A percentile compares a stretch with the other conserved stretches of the same genome.
phyloP scores from a whole-genome alignment of 2,329 filamentous ascomycete genomes.

The Neurospora crassa region DNA sequence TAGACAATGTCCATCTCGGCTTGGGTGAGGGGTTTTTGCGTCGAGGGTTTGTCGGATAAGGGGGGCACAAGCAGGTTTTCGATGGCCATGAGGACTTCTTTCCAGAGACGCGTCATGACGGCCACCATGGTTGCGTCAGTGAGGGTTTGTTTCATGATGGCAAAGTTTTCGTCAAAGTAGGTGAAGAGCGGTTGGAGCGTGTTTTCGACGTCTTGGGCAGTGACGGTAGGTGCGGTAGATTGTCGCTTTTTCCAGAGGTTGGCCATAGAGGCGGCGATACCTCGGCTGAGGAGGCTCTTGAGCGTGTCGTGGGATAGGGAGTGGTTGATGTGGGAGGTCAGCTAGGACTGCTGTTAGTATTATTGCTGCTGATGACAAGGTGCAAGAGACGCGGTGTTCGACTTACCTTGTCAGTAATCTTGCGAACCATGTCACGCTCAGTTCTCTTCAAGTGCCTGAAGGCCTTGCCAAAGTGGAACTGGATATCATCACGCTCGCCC shows the following conservation, averaged over 20 bases:
- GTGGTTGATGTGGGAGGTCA: slow-evolving; percentile 85
- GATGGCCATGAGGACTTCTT: slow-evolving; percentile 88
- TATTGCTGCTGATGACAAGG: not conserved
- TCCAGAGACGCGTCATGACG: slow-evolving; percentile 97
- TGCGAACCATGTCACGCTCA: slow-evolving; percentile 95
- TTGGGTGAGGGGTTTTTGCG: slow-evolving; percentile 71
- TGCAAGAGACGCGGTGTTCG: slow-evolving; percentile 6
- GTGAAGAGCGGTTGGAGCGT: slow-evolving; percentile 77
- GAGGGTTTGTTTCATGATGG: slow-evolving; percentile 95
- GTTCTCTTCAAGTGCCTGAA: slow-evolving; percentile 92
- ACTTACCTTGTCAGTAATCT: slow-evolving; percentile 89
- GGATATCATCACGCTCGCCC: slow-evolving; percentile 93
- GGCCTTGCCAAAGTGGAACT: slow-evolving; percentile 96
- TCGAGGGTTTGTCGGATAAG: slow-evolving; percentile 85
- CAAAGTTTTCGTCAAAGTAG: slow-evolving; percentile 98
- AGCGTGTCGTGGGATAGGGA: slow-evolving; percentile 79
- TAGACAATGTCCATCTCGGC: slow-evolving; percentile 93
- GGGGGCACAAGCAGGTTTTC: slow-evolving; percentile 87
- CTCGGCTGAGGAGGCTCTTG: slow-evolving; percentile 59
- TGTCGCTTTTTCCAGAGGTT: slow-evolving; percentile 55
- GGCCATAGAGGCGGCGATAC: slow-evolving; percentile 62
- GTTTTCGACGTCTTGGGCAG: slow-evolving; percentile 65
- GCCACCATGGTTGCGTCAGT: slow-evolving; percentile 95
- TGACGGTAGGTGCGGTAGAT: slow-evolving; percentile 47
- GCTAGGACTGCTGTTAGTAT: slow-evolving; percentile 36